A percentile compares a stretch with the other conserved stretches of the same genome.
Conservation (phyloP, 371 early-diverging fungal species). For the Coemansia sp. region DNA sequence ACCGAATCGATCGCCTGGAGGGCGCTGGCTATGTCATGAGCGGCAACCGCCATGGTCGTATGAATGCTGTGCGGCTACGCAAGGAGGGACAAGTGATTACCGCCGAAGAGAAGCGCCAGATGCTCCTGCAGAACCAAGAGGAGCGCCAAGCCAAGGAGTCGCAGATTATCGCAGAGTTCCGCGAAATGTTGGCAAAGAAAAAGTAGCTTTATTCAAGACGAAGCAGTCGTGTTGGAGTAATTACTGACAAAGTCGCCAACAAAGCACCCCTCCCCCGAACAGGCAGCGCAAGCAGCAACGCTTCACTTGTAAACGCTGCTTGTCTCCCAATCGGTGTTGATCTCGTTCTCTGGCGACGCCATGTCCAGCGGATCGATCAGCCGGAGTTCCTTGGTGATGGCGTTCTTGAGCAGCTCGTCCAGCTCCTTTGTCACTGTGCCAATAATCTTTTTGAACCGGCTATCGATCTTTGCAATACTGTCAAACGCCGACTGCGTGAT, state of each 20-base stretch:
- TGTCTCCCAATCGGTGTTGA: conserved; percentile 48
- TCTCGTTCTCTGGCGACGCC: conserved; percentile 43
- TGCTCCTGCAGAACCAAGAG: conserved; percentile 78
- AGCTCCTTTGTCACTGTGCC: conserved; percentile 41
- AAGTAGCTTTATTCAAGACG: neutral
- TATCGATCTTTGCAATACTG: conserved; percentile 46
- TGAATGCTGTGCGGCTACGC: conserved; percentile 95
- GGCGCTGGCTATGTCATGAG: conserved; percentile 94
- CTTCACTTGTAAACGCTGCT: conserved; percentile 38
- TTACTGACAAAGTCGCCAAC: no score
- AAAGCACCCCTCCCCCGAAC: no score
- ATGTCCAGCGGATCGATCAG: conserved; percentile 40
- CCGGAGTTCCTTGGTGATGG: conserved; percentile 43
- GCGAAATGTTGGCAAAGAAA: conserved; percentile 62
- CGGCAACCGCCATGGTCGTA: conserved; percentile 89
- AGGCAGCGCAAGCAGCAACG: no score
- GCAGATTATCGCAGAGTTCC: conserved; percentile 83
- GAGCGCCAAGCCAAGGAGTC: conserved; percentile 84
- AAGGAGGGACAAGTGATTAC: conserved; percentile 93
- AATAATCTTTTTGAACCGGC: conserved; percentile 46
- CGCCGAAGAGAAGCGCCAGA: conserved; percentile 81
- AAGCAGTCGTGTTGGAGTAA: no score
- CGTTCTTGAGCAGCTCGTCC: conserved; percentile 43
- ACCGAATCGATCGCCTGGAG: conserved; percentile 83
- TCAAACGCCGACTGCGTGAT: conserved; percentile 45